Evolutionary conservation across 139 green algal species (phyloP).

Genomic region (Chlamydomonas schloesseri): DNA sequence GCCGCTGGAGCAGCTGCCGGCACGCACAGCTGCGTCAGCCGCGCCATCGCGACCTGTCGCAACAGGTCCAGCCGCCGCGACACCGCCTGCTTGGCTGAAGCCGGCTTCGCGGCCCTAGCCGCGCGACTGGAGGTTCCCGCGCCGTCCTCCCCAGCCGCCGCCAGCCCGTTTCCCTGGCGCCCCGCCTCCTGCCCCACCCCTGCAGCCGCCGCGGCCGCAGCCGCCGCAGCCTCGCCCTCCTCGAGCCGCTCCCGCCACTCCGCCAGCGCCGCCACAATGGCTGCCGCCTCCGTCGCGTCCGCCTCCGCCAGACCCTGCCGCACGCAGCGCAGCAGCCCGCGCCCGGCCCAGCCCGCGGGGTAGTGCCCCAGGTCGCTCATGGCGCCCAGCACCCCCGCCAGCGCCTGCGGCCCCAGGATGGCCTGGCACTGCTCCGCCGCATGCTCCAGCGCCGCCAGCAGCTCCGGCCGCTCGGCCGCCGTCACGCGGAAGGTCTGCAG

Average conservation of each 20-base stretch:
- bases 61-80: conserved; percentile 6
- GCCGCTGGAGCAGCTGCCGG: not conserved
- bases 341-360: not conserved
- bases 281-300: not conserved
- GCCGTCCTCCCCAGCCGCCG: not conserved
- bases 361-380: conserved; percentile 27
- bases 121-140: not conserved
- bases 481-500: not conserved
- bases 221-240: not conserved
- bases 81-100: too few species aligned
- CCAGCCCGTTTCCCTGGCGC: not conserved
- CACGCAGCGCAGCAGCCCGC: conserved; percentile 2
- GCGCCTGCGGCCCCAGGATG: not conserved
- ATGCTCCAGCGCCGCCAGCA: not conserved
- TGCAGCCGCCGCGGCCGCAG: not conserved
- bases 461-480: not conserved
- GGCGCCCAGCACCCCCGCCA: conserved; percentile 3
- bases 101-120: not conserved
- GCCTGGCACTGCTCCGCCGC: not conserved
- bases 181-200: not conserved
- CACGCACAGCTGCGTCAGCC: conserved; percentile 15
- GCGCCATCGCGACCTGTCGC: not conserved
- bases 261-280: conserved; percentile 10
- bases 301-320: not conserved
- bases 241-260: not conserved